Evolutionary conservation across 2,329 filamentous ascomycete species (phyloP).

Genomic region (Exutisphaerella laricina): DNA sequence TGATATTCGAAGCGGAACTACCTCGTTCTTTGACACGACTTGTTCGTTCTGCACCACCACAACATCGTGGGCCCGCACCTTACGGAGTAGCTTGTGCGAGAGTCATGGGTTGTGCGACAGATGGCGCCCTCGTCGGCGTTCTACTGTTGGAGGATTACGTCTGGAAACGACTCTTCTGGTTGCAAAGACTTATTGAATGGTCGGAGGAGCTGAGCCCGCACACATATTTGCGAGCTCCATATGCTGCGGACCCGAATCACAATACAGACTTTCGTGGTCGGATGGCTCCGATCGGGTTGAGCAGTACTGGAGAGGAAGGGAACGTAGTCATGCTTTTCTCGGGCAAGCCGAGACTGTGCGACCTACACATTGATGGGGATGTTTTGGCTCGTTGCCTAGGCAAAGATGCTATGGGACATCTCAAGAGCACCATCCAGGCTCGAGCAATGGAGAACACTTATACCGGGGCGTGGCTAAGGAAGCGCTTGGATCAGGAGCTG

Average conservation of each 20-base stretch:
- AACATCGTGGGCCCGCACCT: constrained; percentile 33
- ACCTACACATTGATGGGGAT: constrained; percentile 42
- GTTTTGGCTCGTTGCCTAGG: constrained; percentile 33
- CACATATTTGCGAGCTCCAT: constrained; percentile 14
- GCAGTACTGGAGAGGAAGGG: constrained; percentile 11
- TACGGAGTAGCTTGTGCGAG: constrained; percentile 36
- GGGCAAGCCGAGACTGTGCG: constrained; percentile 11
- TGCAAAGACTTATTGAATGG: constrained; percentile 58
- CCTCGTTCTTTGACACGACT: constrained; percentile 44
- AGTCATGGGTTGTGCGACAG: constrained; percentile 47
- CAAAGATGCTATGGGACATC: constrained; percentile 21
- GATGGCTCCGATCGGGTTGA: constrained; percentile 25
- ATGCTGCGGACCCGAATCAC: constrained; percentile 13
- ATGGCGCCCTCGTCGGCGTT: constrained; percentile 54
- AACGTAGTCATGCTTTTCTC: constrained; percentile 27
- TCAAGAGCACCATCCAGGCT: constrained; percentile 19
- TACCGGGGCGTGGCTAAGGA: constrained; percentile 29
- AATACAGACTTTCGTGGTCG: constrained; percentile 13
- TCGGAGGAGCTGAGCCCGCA: constrained; percentile 30
- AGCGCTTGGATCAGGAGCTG: constrained; percentile 29
- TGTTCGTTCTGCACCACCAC: constrained; percentile 38
- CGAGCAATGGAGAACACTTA: constrained; percentile 21
- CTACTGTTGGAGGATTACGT: constrained; percentile 57
- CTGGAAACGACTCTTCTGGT: constrained; percentile 64
- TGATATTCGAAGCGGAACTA: constrained; percentile 40